These are phyloP conservation scores for Elymus sibiricus DNA, from an alignment of 176 grass and related monocot species.

Conservation along the genomic window DNA sequence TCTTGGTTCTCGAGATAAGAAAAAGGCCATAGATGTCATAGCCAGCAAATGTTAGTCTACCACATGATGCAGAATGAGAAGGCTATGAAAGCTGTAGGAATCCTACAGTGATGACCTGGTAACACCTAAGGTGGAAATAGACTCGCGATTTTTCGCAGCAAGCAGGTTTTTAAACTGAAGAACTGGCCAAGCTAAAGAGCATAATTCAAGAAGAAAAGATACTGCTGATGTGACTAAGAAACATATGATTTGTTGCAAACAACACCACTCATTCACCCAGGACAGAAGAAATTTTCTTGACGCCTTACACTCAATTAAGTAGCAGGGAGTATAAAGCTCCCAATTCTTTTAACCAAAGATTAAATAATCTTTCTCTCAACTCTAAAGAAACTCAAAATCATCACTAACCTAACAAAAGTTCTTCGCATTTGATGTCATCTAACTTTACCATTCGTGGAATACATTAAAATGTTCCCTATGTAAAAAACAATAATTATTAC, in stretches of 20 bases:
- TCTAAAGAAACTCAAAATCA: background rate
- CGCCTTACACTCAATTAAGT: background rate
- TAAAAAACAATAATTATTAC: background rate
- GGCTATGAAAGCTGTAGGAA: background rate
- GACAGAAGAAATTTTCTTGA: background rate
- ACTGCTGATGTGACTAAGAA: too few relatives aligned
- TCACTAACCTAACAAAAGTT: background rate
- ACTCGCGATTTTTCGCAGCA: too few relatives aligned
- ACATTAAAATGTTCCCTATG: background rate
- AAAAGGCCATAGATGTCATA: background rate
- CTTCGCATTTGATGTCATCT: background rate
- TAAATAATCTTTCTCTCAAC: background rate
- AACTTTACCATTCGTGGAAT: background rate
- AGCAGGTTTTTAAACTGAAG: too few relatives aligned
- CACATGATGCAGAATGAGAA: background rate
- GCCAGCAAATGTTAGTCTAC: background rate
- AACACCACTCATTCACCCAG: background rate
- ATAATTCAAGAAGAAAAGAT: too few relatives aligned
- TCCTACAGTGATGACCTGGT: background rate
- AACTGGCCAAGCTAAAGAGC: too few relatives aligned
- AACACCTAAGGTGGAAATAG: background rate
- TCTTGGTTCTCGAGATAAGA: background rate
- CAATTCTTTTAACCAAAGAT: background rate
- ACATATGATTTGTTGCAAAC: background rate
- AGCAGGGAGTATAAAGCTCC: background rate